Evolutionary conservation across 352 stramenopile species (phyloP), one percentile per base, ranked within the genome.

Genomic region (Phytophthora podocarpi): DNA sequence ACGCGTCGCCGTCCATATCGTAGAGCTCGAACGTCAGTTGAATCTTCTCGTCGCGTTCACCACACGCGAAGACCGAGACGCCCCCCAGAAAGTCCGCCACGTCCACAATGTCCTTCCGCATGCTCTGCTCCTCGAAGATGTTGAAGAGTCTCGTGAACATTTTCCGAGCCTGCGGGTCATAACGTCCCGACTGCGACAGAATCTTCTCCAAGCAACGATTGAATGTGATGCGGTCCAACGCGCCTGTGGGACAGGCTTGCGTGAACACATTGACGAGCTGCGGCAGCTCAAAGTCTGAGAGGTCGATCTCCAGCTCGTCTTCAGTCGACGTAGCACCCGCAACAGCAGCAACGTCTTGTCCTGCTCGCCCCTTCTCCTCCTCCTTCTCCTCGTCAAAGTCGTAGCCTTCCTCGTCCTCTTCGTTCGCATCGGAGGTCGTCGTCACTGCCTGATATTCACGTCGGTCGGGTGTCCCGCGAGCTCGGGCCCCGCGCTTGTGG

Each of bases 21-120:
- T 92, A 96, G 9, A 97, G 73, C 40, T 95, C 83, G 61, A 97
- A 97, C 18, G 78, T 92, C 15, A 86, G 66, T 3, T 72, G 77
- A 43, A 96, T 91, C 61, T 95, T 95, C 51, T 96, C 84, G 31
- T 95, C 84, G 12, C 82, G 81, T 18, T 93, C 83, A 20, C 89
- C 89, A 20, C 72, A 84, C 3, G 80, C 82, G 41, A 96, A 91
- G 28, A 96, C 82, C 5, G 85, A 93, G 5, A 96, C 64, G 13
- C 88, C 89, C 9, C 82, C 84, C 1, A 96, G 64, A 39, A 97
- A 95, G 43, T 91, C 85, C 0, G 76, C 72, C 24, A 95, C 83
- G 50, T 96, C 85, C 30, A 94, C 80, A 20, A 93, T 72, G 24
- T 87, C 85, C 21, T 64, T 37, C 12, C 41, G 57, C 15, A 18